Percentiles rank a stretch among this genome's conserved stretches.
Conservation (phyloP, 768 basidiomycete species). For the Suillus bovinus region DNA sequence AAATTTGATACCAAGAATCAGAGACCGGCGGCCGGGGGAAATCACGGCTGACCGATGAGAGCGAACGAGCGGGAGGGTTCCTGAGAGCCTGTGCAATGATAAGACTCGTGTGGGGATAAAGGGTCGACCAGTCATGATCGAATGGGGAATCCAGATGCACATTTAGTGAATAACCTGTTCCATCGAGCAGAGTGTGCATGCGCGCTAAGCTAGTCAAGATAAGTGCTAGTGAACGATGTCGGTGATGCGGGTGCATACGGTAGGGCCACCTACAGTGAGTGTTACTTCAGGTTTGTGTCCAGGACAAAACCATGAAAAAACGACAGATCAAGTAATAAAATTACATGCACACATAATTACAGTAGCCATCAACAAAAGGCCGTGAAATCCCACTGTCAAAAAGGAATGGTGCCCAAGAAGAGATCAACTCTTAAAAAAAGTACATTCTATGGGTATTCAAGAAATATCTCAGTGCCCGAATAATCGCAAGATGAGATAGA, state of each 20-base stretch:
- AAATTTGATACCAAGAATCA: background rate
- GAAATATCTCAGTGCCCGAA: slow-evolving; percentile 40
- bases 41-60: background rate
- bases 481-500: slow-evolving; percentile 79
- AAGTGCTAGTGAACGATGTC: too few relatives aligned
- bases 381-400: background rate
- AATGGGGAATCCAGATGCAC: background rate
- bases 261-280: background rate
- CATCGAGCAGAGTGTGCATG: background rate
- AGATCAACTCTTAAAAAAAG: background rate
- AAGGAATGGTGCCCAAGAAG: background rate
- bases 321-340: background rate
- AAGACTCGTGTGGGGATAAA: background rate
- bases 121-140: background rate
- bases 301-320: background rate
- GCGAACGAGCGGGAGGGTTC: background rate
- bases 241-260: background rate
- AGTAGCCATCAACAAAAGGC: background rate
- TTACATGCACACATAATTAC: background rate
- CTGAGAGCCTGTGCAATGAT: slow-evolving; percentile 5
- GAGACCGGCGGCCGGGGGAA: background rate
- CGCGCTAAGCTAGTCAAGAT: background rate
- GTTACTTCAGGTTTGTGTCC: too few relatives aligned
- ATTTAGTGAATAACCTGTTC: background rate
- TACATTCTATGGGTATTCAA: background rate